A percentile compares a stretch with the other conserved stretches of the same genome.
Conservation (phyloP, 2,329 filamentous ascomycete species). For the Mycosphaerella sp. region DNA sequence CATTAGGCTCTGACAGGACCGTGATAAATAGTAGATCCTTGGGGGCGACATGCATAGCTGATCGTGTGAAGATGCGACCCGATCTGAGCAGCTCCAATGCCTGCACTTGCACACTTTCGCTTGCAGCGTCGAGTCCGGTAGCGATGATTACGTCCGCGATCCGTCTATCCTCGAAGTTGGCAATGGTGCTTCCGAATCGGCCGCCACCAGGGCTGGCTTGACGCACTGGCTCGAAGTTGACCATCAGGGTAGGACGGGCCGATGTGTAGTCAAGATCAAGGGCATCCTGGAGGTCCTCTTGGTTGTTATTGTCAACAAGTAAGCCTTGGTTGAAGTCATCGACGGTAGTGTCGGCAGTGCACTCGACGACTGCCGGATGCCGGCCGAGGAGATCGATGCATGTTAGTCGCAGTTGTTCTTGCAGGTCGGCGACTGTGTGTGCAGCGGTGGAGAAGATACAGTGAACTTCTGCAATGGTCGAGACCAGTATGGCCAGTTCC, state of each 20-base stretch:
- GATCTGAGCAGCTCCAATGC: slow-evolving; percentile 69
- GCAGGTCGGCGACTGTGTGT: slow-evolving; percentile 30
- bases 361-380: slow-evolving; percentile 62
- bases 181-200: slow-evolving; percentile 18
- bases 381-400: slow-evolving; percentile 66
- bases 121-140: slow-evolving; percentile 67
- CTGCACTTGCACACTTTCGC: slow-evolving; percentile 75
- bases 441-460: slow-evolving; percentile 74
- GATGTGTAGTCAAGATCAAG: slow-evolving; percentile 1
- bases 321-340: slow-evolving; percentile 74
- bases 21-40: slow-evolving; percentile 75
- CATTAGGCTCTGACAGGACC: slow-evolving; percentile 42
- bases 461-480: slow-evolving; percentile 74
- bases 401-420: slow-evolving; percentile 51
- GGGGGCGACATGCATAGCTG: slow-evolving; percentile 65
- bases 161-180: slow-evolving; percentile 42
- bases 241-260: slow-evolving; percentile 7
- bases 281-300: slow-evolving; percentile 17
- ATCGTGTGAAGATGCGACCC: slow-evolving; percentile 68
- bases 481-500: slow-evolving; percentile 78
- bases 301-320: slow-evolving; percentile 39
- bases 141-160: slow-evolving; percentile 81
- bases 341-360: slow-evolving; percentile 64
- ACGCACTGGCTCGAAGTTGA: slow-evolving; percentile 15
- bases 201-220: slow-evolving; percentile 14